These are phyloP conservation scores for Ceratocystis destructans DNA, from an alignment of 2,329 filamentous ascomycete species.

Conservation along the genomic window DNA sequence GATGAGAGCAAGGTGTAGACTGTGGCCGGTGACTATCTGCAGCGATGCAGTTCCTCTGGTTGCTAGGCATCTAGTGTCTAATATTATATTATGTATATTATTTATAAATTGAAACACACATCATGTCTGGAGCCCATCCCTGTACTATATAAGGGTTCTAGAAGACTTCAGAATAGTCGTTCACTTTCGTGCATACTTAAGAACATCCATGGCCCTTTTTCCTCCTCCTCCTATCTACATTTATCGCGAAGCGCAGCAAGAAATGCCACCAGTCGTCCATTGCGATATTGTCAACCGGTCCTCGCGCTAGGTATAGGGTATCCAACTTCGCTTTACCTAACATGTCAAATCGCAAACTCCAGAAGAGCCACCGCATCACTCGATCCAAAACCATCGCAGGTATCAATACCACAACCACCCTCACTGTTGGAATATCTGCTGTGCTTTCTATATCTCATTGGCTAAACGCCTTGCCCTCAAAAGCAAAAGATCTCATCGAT, in stretches of 20 bases:
- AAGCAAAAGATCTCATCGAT: neutral
- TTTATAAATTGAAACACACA: neutral
- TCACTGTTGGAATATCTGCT: neutral
- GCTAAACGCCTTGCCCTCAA: neutral
- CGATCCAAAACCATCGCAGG: neutral
- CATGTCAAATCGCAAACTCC: neutral
- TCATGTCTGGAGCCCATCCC: neutral
- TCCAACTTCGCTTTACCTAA: neutral
- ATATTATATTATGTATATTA: neutral
- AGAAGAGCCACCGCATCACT: neutral
- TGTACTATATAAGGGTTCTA: neutral
- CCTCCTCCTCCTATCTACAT: too few species aligned
- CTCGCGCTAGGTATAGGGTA: neutral
- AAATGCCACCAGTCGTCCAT: neutral
- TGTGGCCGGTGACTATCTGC: neutral
- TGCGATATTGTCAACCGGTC: neutral
- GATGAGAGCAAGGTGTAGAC: constrained; percentile 4
- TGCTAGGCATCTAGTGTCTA: neutral
- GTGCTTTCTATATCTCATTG: neutral
- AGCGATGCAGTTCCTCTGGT: neutral
- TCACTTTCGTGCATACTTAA: neutral
- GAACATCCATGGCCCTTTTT: too few species aligned
- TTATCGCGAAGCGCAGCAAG: neutral
- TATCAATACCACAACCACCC: neutral
- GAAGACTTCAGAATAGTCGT: neutral